Evolutionary conservation across 1,139 yeast species (phyloP), one percentile per base, ranked within the genome.

Genomic region (Sugiyamaella paludigena): DNA sequence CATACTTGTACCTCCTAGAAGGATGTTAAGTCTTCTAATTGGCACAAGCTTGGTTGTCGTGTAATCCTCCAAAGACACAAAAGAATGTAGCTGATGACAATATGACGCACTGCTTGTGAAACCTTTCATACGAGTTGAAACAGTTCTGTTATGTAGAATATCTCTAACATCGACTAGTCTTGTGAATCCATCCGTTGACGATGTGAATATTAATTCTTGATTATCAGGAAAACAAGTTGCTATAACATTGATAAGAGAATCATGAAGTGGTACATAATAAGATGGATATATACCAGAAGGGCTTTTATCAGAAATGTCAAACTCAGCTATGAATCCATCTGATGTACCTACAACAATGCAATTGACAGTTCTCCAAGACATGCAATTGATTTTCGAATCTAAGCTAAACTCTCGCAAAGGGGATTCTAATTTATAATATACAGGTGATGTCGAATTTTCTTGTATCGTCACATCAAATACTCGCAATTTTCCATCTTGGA

Each of bases 261-360:
- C 77, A 29, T 80, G 77, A 1, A 81, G 59, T 12, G 76, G 75
- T 26, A 62, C 58, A 30, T 71, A 61, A 39, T 68, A 83, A 0
- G 83, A 77, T 0, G 89, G 89, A 1, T 61, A 49, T 5, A 28
- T 43, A 15, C 45, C 50, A 2, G 53, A 56, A 0, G 58, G 43
- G 1, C 50, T 37, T 11, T 28, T 43, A 35, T 57, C 60, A 10
- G 60, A 48, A 1, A 84, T 61, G 28, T 77, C 72, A 58, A 78
- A 83, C 60, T 86, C 94, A 0, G 83, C 83, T 7, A 88, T 66
- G 33, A 72, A 72, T 0, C 97, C 97, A 49, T 80, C 78, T 0
- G 74, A 67, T 7, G 83, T 75, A 0, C 95, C 96, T 30, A 81
- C 80, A 1, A 84, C 61, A 1, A 88, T 59, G 7, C 68, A 70